A percentile compares a stretch with the other conserved stretches of the same genome.
These are phyloP conservation scores for Mollisiaceae sp. DNA, from an alignment of 2,329 filamentous ascomycete genomes.

Conservation along the genomic window DNA sequence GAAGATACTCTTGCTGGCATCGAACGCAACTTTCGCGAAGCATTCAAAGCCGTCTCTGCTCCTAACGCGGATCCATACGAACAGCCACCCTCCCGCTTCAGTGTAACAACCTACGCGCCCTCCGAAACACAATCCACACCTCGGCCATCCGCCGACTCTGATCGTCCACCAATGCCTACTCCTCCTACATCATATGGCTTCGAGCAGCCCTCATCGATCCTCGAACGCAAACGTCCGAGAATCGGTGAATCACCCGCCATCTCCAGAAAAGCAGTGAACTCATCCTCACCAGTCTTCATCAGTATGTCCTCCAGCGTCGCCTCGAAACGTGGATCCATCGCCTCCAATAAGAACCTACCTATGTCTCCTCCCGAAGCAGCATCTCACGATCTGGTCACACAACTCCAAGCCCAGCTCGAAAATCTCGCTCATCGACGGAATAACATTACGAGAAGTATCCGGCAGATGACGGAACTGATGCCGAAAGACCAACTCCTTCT, in stretches of 20 bases:
- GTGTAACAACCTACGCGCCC: constrained; percentile 41
- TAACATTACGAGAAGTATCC: constrained; percentile 75
- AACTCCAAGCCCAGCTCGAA: constrained; percentile 69
- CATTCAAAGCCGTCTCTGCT: constrained; percentile 32
- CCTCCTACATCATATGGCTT: constrained; percentile 21
- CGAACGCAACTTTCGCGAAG: constrained; percentile 39
- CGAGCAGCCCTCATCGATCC: constrained; percentile 31
- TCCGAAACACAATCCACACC: constrained; percentile 38
- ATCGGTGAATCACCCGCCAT: constrained; percentile 28
- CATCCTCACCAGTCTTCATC: constrained; percentile 38
- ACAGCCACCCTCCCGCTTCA: constrained; percentile 42
- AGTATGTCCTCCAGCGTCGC: constrained; percentile 33
- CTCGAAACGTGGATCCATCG: constrained; percentile 20
- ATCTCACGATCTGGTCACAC: constrained; percentile 67
- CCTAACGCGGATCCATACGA: constrained; percentile 34
- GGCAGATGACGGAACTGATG: constrained; percentile 79
- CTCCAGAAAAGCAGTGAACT: constrained; percentile 38
- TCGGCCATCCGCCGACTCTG: constrained; percentile 37
- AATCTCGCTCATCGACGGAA: constrained; percentile 68
- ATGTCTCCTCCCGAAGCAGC: constrained; percentile 63
- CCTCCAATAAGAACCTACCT: constrained; percentile 60
- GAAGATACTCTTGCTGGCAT: constrained; percentile 30
- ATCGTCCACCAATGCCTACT: constrained; percentile 33
- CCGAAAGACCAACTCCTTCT: constrained; percentile 72
- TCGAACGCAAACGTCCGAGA: constrained; percentile 40